phyloP scores from a whole-genome alignment of 768 basidiomycete species.

The Gymnopilus junonius region DNA sequence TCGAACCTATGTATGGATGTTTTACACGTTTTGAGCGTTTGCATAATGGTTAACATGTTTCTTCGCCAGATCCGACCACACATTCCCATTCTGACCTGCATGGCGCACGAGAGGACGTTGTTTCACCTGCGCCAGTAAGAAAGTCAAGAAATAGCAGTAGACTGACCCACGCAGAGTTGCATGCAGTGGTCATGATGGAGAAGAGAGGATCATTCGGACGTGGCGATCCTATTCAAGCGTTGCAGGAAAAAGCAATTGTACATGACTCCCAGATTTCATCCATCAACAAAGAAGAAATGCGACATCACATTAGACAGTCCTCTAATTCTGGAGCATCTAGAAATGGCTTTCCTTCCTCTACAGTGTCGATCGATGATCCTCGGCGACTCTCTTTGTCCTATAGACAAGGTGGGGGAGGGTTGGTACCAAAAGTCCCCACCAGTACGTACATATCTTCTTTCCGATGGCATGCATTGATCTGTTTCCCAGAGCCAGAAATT shows the following conservation, averaged over 20 bases:
- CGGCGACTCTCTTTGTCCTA: not conserved
- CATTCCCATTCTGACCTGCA: slow-evolving; percentile 28
- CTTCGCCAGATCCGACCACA: slow-evolving; percentile 23
- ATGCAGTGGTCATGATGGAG: slow-evolving; percentile 44
- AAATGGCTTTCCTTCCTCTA: not conserved
- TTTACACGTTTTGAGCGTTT: not conserved
- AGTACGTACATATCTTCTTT: not conserved
- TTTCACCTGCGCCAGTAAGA: not conserved
- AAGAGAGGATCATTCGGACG: slow-evolving; percentile 17
- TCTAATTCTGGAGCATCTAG: not conserved
- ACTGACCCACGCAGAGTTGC: slow-evolving; percentile 37
- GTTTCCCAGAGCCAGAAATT: slow-evolving; percentile 4
- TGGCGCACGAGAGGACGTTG: slow-evolving; percentile 5
- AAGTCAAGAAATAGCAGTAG: slow-evolving; percentile 23
- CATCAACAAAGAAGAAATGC: not conserved
- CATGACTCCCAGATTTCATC: slow-evolving; percentile 6
- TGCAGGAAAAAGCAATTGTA: not conserved
- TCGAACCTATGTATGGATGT: slow-evolving; percentile 20
- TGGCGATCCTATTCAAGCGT: slow-evolving; percentile 1
- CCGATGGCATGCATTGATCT: not conserved
- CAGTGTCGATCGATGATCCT: not conserved
- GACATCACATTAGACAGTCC: slow-evolving; percentile 1
- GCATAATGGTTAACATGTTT: not conserved
- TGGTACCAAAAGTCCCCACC: not conserved
- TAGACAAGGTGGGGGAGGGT: not conserved